A percentile compares a stretch with the other conserved stretches of the same genome.
Conservation (phyloP, 2,329 filamentous ascomycete genomes). For the Amauroascus niger region DNA sequence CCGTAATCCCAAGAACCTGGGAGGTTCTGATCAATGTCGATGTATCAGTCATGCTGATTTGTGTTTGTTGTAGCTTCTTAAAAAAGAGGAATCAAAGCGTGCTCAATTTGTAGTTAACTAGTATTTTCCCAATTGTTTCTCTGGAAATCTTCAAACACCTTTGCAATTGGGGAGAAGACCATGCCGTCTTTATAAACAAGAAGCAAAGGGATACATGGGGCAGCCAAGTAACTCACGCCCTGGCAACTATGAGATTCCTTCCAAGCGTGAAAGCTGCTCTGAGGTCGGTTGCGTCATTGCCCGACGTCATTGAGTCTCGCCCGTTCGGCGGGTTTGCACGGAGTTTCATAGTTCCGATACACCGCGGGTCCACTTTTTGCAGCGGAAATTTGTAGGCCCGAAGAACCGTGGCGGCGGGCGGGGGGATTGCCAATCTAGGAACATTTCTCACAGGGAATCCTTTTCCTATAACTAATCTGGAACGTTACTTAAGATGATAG, state of each 20-base stretch:
- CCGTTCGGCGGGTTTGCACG: neutral
- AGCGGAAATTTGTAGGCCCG: no score
- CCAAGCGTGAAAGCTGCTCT: neutral
- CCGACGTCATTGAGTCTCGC: conserved; percentile 3
- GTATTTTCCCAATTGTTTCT: neutral
- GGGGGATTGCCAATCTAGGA: no score
- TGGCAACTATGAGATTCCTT: no score
- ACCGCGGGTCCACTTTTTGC: no score
- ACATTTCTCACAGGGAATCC: no score
- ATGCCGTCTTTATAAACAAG: neutral
- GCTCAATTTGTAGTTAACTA: no score
- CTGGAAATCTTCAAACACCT: neutral
- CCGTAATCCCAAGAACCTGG: conserved; percentile 15
- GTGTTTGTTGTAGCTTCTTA: neutral
- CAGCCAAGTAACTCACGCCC: neutral
- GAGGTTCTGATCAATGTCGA: conserved; percentile 11
- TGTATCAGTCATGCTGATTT: conserved; percentile 7
- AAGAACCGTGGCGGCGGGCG: no score
- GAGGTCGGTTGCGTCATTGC: neutral
- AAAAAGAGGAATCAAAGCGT: neutral
- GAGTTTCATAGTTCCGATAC: neutral
- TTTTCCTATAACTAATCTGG: no score
- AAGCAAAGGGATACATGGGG: no score
- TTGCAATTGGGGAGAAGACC: neutral
- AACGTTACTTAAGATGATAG: no score